Base-by-base conservation (phyloP, 1,139 yeast genomes). In the Zygosaccharomyces sapae region DNA sequence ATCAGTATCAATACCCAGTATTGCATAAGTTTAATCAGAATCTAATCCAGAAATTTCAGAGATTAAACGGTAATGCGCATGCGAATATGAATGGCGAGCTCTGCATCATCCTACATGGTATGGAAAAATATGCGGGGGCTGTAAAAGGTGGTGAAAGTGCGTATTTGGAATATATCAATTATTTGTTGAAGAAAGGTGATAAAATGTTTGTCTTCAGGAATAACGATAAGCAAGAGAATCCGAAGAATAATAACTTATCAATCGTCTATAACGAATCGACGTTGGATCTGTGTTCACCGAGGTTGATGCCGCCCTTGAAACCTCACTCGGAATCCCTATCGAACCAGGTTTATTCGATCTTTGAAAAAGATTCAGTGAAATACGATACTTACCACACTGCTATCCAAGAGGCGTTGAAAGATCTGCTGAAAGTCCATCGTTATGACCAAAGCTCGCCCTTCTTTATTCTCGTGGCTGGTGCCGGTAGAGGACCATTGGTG, bases 401-500 rank as follows among this genome's bases (percentile, higher is more conserved):
- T 1, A 78, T 87, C 2, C 70, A 68, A 30, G 65, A 72, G 45
- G 92, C 95, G 0, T 53, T 86, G 7, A 53, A 59, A n/a, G 79
- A 75, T 49, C 53, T 64, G 13, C 45, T 61, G 2, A 50, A 52
- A 2, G 44, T 53, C 45, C 29, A 43, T 47, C 49, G 29, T 56
- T 39, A 38, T 13, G 34, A 38, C 13, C 41, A 38, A 33, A 20
- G 18, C n/a, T 38, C 34, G 8, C 48, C 18, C 33, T 44, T 51
- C 5, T 67, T 65, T 19, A 67, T 87, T 3, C 73, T 87, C 5
- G 75, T 89, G 1, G 81, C 84, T 3, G 97, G 97, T 0, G 95
- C 96, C 0, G 97, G 97, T 0, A 69, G 87, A 45, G 97, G 97
- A 0, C 89, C 92, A 1, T 66, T 88, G 33, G 80, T 87, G 1